Evolutionary conservation across 75 land plant genomes (phyloP), one percentile per base, ranked within the genome.

Genomic region (Pseudotsuga menziesii): DNA sequence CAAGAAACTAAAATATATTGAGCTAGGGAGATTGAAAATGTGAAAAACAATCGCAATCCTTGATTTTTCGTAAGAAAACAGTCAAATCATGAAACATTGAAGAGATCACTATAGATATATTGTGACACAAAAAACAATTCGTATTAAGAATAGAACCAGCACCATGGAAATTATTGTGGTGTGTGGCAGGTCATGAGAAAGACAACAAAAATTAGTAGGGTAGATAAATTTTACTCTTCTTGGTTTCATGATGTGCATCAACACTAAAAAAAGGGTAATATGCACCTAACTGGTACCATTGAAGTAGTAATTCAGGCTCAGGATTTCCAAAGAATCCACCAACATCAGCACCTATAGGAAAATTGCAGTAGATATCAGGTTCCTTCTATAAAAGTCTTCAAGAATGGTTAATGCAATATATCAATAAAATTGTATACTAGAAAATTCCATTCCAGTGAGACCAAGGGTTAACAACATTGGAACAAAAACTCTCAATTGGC

Each of bases 291-390:
- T n/a, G n/a, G 99, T 5, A 66, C 99, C 99, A 97, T 15, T 98
- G 87, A n/a, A 93, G 90, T 59, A 97, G 84, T 62, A 97, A 61
- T 83, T 97, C 97, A 56, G 91, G 82, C 35, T 94, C 93, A 64
- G 99, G 95, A 77, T 97, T 94, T 44, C 98, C 99, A 77, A 97
- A 97, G 80, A 92, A 92, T 2, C 98, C 98, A 67, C 99, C 99
- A 78, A 97, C 87, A 87, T 94, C 99, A 11, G 95, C 98, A 81
- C 99, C 95, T 97, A 78, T 20, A 80, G 2, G 26, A 87, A 27
- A 25, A 12, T 26, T 19, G 52, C 4, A 44, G 17, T 16, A 4
- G 25, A 11, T 20, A 22, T 48, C 3, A 74, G 58, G 12, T 74
- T 23, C 29, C 16, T 54, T 27, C 2, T 74, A 74, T 7, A 25